Conservation (phyloP, 2,329 filamentous ascomycete species). For the Berkeleyomyces rouxiae region DNA sequence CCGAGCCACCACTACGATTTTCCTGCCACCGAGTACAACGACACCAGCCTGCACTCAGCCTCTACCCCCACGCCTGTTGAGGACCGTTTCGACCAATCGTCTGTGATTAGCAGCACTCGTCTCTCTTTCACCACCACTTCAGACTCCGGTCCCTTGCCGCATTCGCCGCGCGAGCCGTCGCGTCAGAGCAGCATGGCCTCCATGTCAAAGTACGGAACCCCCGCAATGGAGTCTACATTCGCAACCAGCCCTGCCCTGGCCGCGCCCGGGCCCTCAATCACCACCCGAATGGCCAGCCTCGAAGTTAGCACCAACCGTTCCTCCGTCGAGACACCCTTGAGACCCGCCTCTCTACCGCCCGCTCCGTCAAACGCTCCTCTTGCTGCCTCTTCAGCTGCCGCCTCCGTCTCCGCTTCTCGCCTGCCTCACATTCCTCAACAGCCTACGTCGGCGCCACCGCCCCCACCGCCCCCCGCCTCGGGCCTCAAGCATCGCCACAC, state of each 20-base stretch:
- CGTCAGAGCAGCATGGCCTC: conserved; percentile 12
- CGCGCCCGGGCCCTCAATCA: conserved; percentile 6
- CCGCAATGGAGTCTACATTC: not conserved
- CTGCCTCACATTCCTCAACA: conserved; percentile 4
- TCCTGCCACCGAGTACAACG: conserved; percentile 10
- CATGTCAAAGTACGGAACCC: not conserved
- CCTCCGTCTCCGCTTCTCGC: conserved; percentile 5
- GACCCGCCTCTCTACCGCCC: not conserved
- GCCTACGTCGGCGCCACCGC: conserved; percentile 11
- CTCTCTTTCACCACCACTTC: not conserved
- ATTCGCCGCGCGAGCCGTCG: conserved; percentile 7
- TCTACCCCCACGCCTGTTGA: conserved; percentile 11
- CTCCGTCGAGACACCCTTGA: not conserved
- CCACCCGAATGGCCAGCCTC: conserved; percentile 12
- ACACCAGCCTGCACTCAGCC: conserved; percentile 11
- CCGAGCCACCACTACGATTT: conserved; percentile 13
- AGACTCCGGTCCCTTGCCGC: conserved; percentile 1
- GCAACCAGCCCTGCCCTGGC: not conserved
- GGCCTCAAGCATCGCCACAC: conserved; percentile 70
- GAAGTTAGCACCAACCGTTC: conserved; percentile 4
- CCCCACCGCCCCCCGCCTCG: conserved; percentile 21
- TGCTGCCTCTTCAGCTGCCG: not conserved
- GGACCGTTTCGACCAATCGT: conserved; percentile 13
- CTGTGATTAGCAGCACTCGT: not conserved
- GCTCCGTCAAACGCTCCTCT: conserved; percentile 3